A percentile compares a stretch with the other conserved stretches of the same genome.
Conservation (phyloP, 352 stramenopile species). For the Blastocystis hominis region DNA sequence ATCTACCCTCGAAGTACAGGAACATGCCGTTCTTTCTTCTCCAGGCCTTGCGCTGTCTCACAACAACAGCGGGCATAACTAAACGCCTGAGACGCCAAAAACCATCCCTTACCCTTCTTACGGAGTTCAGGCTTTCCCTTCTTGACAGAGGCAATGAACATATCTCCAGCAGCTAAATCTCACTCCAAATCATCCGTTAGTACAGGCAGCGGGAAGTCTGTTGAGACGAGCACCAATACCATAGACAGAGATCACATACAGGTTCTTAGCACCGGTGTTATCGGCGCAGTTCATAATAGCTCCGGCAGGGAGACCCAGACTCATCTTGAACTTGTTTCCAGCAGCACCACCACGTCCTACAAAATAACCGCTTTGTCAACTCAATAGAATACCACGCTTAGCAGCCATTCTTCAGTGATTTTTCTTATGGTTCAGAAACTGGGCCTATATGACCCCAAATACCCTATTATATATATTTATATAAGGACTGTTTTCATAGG, state of each 20-base stretch:
- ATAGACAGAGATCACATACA: conserved; percentile 99
- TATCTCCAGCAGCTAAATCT: conserved; percentile 80
- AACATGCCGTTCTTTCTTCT: conserved; percentile 97
- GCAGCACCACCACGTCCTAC: conserved; percentile 83
- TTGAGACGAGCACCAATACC: conserved; percentile 97
- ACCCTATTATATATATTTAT: background rate
- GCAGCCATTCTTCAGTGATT: conserved; percentile 57
- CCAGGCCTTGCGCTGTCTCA: conserved; percentile 97
- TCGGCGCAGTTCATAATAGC: conserved; percentile 99
- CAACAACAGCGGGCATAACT: conserved; percentile 96
- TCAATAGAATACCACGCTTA: conserved; percentile 47
- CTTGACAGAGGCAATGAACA: conserved; percentile 99
- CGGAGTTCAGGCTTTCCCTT: conserved; percentile 99
- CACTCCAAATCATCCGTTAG: background rate
- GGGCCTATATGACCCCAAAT: background rate
- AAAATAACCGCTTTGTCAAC: background rate
- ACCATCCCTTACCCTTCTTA: conserved; percentile 79
- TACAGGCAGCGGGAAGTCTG: conserved; percentile 87
- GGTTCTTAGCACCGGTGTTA: conserved; percentile 99
- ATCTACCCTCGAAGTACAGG: conserved; percentile 93
- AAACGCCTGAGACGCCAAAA: background rate
- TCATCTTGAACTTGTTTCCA: conserved; percentile 98
- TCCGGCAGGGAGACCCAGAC: conserved; percentile 90
- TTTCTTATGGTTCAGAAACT: background rate
- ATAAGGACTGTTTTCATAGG: background rate